phyloP scores from a whole-genome alignment of 2,329 filamentous ascomycete species.

The Xylaria sp. region DNA sequence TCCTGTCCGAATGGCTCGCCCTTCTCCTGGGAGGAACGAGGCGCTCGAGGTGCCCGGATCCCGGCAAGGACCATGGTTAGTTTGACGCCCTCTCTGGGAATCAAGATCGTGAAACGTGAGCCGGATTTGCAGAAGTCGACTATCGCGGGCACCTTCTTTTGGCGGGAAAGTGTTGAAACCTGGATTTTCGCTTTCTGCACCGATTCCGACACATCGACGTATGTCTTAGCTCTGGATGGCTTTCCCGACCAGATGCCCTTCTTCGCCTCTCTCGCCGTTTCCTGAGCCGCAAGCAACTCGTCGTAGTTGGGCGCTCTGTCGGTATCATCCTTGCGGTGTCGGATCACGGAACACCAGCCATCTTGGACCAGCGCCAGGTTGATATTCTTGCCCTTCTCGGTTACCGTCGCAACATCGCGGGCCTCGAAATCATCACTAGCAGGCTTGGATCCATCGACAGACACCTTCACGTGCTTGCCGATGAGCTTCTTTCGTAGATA shows the following conservation, averaged over 20 bases:
- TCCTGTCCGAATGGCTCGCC: constrained; percentile 95
- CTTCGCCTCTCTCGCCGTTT: constrained; percentile 80
- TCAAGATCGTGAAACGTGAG: constrained; percentile 87
- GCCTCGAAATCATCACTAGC: constrained; percentile 90
- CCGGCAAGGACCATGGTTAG: constrained; percentile 93
- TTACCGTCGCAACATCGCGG: constrained; percentile 89
- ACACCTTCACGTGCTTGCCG: constrained; percentile 90
- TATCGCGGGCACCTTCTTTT: constrained; percentile 89
- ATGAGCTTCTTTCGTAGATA: constrained; percentile 92
- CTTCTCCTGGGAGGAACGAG: constrained; percentile 73
- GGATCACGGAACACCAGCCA: constrained; percentile 90
- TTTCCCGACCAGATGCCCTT: constrained; percentile 97
- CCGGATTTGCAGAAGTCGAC: constrained; percentile 99
- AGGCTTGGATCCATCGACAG: constrained; percentile 87
- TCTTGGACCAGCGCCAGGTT: constrained; percentile 85
- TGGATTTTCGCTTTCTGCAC: constrained; percentile 96
- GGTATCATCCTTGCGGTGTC: constrained; percentile 91
- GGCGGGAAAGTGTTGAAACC: constrained; percentile 81
- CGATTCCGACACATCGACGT: constrained; percentile 87
- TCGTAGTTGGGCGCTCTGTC: constrained; percentile 95
- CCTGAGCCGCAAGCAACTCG: constrained; percentile 78
- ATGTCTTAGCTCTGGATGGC: constrained; percentile 78
- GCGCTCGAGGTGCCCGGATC: constrained; percentile 86
- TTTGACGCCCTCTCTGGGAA: constrained; percentile 92
- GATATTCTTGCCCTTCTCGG: constrained; percentile 82